Base-by-base conservation (phyloP, 495 filamentous ascomycete genomes). In the Jackrogersella multiformis region DNA sequence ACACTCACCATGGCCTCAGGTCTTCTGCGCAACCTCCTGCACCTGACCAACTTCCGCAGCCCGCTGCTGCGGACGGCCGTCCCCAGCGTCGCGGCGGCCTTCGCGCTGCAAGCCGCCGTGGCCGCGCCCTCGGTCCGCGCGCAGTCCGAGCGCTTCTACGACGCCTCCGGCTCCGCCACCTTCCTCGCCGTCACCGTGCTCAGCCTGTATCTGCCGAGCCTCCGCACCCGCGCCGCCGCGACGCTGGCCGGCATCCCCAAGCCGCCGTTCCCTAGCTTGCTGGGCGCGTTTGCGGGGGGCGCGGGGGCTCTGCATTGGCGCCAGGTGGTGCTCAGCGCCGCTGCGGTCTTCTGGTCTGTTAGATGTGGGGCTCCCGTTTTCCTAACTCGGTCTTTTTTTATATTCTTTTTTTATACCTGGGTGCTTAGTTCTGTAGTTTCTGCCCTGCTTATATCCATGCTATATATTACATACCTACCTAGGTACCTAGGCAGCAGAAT, bases 131-230 rank as follows among this genome's bases (percentile, higher is more conserved):
- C 86, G 2, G 86, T 88, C 39, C 54, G 79, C 62, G 73, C 77
- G 39, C 82, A 85, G 67, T 81, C 83, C 10, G 86, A 89, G 55
- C 81, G 82, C 44, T 89, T 87, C 78, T 91, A 87, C 72, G 88
- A 91, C 68, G 77, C 86, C 54, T 88, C 86, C 1, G 87, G 87
- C 63, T 84, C 82, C 2, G 66, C 87, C 2, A 91, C 86, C 6
- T 88, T 87, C 69, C 74, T 90, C 24, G 78, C 83, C 36, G 85
- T 87, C 66, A 84, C 82, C 0, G 78, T 80, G 1, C 64, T 87
- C 5, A 83, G 78, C 55, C 73, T 89, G n/a, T 88, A 84, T 58
- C 77, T 90, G 4, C 88, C 88, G 0, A 77, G 79, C 13, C 72
- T 88, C n/a, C 76, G 86, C 28, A 82, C 84, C 15, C 76, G 81